Evolutionary conservation across 2,329 filamentous ascomycete genomes (phyloP).

Genomic region (Aspergillus quadrilineatus): DNA sequence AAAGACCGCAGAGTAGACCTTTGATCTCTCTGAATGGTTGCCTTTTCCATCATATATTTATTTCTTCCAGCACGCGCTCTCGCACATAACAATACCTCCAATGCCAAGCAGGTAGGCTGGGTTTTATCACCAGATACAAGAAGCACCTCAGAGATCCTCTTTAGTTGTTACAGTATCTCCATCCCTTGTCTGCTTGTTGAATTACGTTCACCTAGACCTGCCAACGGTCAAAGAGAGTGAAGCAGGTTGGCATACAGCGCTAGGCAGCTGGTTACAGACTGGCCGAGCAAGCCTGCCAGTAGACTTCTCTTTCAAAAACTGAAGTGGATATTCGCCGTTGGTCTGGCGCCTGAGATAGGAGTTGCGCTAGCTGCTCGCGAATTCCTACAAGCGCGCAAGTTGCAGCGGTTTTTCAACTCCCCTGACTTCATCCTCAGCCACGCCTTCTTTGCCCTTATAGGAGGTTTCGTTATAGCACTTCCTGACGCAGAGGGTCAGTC

Average conservation of each 20-base stretch:
- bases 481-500: background rate
- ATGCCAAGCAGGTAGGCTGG: slow-evolving; percentile 2
- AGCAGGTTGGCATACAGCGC: background rate
- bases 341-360: background rate
- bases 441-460: background rate
- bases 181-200: slow-evolving; percentile 10
- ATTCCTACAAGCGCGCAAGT: background rate
- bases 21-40: background rate
- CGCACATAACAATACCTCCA: background rate
- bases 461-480: background rate
- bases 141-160: slow-evolving; percentile 11
- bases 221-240: slow-evolving; percentile 4
- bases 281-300: background rate
- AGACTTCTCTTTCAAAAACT: background rate
- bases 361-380: background rate
- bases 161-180: slow-evolving; percentile 3
- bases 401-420: background rate
- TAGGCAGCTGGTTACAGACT: background rate
- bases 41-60: background rate
- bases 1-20: too few relatives aligned
- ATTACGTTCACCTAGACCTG: slow-evolving; percentile 8
- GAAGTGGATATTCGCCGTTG: background rate
- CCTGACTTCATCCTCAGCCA: background rate
- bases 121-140: background rate
- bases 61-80: background rate